phyloP scores from a whole-genome alignment of 2,329 filamentous ascomycete genomes.

The Pseudogymnoascus destructans region DNA sequence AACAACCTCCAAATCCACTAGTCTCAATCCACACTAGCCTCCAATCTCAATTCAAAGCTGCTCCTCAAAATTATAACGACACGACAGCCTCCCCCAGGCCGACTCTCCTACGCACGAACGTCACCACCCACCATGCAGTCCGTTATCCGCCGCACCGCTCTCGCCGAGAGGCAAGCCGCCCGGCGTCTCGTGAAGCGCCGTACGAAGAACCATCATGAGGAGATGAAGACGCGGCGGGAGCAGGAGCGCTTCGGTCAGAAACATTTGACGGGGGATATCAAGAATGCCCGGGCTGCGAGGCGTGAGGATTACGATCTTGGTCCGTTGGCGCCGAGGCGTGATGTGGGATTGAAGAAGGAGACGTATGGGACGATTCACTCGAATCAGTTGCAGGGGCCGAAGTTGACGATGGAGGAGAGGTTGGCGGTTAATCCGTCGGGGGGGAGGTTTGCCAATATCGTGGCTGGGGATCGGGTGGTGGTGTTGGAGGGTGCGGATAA shows the following conservation, averaged over 20 bases:
- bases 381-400: conserved; percentile 24
- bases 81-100: neutral
- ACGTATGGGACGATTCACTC: conserved; percentile 44
- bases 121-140: conserved; percentile 47
- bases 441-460: conserved; percentile 46
- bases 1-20: conserved; percentile 3
- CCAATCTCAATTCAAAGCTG: conserved; percentile 3
- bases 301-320: conserved; percentile 70
- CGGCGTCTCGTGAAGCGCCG: conserved; percentile 32
- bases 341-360: conserved; percentile 46
- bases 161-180: conserved; percentile 51
- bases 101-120: conserved; percentile 8
- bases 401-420: conserved; percentile 14
- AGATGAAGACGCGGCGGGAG: conserved; percentile 16
- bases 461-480: conserved; percentile 65
- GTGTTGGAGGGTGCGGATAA: conserved; percentile 65
- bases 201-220: conserved; percentile 22
- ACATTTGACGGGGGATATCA: conserved; percentile 27
- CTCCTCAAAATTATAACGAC: neutral
- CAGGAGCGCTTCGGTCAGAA: conserved; percentile 18
- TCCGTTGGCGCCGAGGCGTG: conserved; percentile 61
- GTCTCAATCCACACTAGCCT: conserved; percentile 2
- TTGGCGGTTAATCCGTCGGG: conserved; percentile 22
- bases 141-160: conserved; percentile 50
- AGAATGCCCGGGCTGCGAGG: conserved; percentile 41